Evolutionary conservation across 805 yeast genomes (phyloP).

Genomic region (Lipomyces spencermartinsiae): DNA sequence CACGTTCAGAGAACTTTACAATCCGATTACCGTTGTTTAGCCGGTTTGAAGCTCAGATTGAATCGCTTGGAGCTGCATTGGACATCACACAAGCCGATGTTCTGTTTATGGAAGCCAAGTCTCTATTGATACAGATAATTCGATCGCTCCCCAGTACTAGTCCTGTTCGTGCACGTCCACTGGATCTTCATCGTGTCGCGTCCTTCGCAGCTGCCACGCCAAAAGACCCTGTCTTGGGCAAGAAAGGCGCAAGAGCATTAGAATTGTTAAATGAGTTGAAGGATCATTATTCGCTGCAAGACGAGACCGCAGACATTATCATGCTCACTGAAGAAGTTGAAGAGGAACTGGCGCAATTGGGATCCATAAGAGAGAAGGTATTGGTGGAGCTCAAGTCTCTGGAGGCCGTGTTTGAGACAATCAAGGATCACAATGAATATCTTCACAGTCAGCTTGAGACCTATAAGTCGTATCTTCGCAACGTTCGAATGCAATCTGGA

Average conservation of each 20-base stretch:
- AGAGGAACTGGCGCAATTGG: constrained; percentile 46
- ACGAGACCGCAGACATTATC: constrained; percentile 26
- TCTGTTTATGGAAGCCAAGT: constrained; percentile 47
- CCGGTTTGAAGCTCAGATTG: constrained; percentile 46
- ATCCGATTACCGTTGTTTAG: constrained; percentile 45
- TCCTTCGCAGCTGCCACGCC: constrained; percentile 44
- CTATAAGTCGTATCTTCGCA: constrained; percentile 47
- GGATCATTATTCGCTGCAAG: constrained; percentile 1
- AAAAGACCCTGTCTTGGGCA: constrained; percentile 43
- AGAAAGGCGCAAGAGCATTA: constrained; percentile 46
- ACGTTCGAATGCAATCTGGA: constrained; percentile 47
- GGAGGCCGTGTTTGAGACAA: constrained; percentile 44
- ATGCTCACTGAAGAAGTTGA: constrained; percentile 46
- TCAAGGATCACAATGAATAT: constrained; percentile 48
- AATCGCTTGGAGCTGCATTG: constrained; percentile 40
- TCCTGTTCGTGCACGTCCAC: constrained; percentile 40
- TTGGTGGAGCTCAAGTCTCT: constrained; percentile 45
- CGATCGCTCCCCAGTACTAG: constrained; percentile 46
- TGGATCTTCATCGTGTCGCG: constrained; percentile 44
- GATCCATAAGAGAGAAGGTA: constrained; percentile 45
- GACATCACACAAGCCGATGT: constrained; percentile 45
- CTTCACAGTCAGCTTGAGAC: constrained; percentile 47
- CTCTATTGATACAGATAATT: constrained; percentile 47
- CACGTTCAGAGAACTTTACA: constrained; percentile 43
- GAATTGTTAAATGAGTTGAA: constrained; percentile 44